Conservation (phyloP, 495 filamentous ascomycete genomes). For the Oidiodendron maius region DNA sequence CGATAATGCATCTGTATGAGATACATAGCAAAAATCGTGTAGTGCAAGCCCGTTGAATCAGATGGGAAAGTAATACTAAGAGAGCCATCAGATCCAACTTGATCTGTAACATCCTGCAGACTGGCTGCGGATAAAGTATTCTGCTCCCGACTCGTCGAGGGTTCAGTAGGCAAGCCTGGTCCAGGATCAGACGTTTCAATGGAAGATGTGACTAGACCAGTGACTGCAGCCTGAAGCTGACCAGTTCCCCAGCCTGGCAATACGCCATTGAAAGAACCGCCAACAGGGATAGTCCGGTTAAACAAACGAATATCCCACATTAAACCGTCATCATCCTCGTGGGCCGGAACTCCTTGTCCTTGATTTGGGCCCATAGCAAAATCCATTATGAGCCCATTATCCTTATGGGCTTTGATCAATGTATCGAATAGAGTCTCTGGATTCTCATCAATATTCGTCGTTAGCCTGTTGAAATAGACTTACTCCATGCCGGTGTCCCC, state of each 20-base stretch:
- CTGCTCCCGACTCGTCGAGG: too few species aligned
- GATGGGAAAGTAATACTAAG: neutral
- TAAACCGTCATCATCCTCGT: too few species aligned
- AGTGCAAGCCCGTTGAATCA: neutral
- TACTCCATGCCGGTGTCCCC: neutral
- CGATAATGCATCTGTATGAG: too few species aligned
- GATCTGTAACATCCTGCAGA: slow-evolving; percentile 1
- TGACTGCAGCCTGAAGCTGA: neutral
- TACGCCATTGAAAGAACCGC: neutral
- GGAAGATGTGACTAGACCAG: too few species aligned
- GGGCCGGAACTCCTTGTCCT: slow-evolving; percentile 43
- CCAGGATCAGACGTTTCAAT: too few species aligned
- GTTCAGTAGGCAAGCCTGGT: too few species aligned
- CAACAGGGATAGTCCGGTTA: neutral
- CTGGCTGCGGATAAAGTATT: too few species aligned
- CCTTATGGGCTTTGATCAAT: slow-evolving; percentile 31
- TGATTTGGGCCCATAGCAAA: slow-evolving; percentile 44
- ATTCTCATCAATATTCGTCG: slow-evolving; percentile 41
- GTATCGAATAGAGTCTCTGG: slow-evolving; percentile 36
- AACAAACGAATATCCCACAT: too few species aligned
- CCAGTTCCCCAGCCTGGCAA: too few species aligned
- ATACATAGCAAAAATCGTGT: neutral
- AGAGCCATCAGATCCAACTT: neutral
- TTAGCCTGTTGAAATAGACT: slow-evolving; percentile 23
- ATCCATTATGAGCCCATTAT: slow-evolving; percentile 37